These are phyloP conservation scores for Racocetra persica DNA, from an alignment of 371 early-diverging fungal genomes.

Conservation along the genomic window DNA sequence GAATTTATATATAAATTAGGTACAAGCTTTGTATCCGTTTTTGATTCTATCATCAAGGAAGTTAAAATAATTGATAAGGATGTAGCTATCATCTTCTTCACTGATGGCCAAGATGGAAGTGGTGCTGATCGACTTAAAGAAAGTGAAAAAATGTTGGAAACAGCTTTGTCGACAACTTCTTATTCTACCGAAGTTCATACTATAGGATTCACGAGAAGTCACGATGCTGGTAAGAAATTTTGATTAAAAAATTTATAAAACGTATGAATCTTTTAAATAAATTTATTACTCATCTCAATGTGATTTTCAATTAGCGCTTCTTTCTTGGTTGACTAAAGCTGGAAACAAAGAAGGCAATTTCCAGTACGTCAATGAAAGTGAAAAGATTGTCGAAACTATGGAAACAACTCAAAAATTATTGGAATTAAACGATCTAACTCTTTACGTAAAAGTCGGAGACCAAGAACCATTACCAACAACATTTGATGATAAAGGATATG, in stretches of 20 bases:
- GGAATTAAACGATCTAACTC: conserved; percentile 39
- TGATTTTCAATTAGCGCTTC: conserved; percentile 19
- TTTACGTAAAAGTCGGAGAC: conserved; percentile 32
- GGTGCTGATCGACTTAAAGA: not conserved
- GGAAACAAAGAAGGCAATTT: conserved; percentile 42
- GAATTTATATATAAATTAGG: conserved; percentile 6
- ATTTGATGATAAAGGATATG: conserved; percentile 12
- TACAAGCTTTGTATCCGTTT: conserved; percentile 28
- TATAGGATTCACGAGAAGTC: conserved; percentile 29
- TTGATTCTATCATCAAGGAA: conserved; percentile 5
- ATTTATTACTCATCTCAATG: not conserved
- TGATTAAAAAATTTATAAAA: not conserved
- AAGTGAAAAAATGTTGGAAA: not conserved
- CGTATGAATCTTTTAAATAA: not conserved
- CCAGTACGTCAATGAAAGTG: conserved; percentile 48
- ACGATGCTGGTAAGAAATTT: conserved; percentile 37
- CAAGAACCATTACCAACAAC: conserved; percentile 43
- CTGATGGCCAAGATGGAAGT: conserved; percentile 35
- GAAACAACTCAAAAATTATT: conserved; percentile 46
- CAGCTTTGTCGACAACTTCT: not conserved
- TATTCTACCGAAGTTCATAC: conserved; percentile 35
- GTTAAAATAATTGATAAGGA: conserved; percentile 12
- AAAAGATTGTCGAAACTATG: conserved; percentile 48
- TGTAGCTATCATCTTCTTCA: conserved; percentile 42
- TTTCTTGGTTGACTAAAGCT: conserved; percentile 39